Evolutionary conservation across 1,139 yeast species (phyloP).

Genomic region (Pichia sp.): DNA sequence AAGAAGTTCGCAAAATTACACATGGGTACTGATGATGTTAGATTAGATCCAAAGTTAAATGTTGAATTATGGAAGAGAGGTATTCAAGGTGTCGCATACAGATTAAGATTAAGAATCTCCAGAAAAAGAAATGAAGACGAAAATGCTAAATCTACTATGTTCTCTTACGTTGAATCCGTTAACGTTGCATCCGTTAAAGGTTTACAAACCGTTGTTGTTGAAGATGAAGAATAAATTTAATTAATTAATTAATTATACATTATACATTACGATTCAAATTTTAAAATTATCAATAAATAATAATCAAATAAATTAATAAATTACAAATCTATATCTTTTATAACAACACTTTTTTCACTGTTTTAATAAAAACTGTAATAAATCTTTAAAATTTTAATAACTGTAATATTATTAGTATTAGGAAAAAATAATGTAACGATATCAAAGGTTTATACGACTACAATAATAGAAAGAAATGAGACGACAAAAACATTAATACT

Average conservation of each 20-base stretch:
- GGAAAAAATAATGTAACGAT: too few relatives aligned
- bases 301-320: too few relatives aligned
- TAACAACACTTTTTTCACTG: too few relatives aligned
- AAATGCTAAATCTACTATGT: slow-evolving; percentile 97
- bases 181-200: slow-evolving; percentile 94
- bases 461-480: too few relatives aligned
- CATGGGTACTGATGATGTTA: slow-evolving; percentile 99
- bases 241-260: slow-evolving; percentile 2
- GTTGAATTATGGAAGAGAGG: slow-evolving; percentile 99
- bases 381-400: too few relatives aligned
- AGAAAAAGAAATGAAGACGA: slow-evolving; percentile 99
- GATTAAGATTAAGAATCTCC: slow-evolving; percentile 98
- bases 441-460: too few relatives aligned
- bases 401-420: too few relatives aligned
- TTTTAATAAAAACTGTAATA: too few relatives aligned
- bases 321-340: too few relatives aligned
- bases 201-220: slow-evolving; percentile 95
- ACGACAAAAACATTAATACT: too few relatives aligned
- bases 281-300: too few relatives aligned
- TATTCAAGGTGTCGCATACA: slow-evolving; percentile 97
- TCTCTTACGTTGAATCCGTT: slow-evolving; percentile 98
- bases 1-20: slow-evolving; percentile 97
- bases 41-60: slow-evolving; percentile 98
- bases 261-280: too few relatives aligned
- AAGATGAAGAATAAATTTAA: slow-evolving; percentile 59